Conservation (phyloP, 805 yeast species). For the Candida silvicultrix region DNA sequence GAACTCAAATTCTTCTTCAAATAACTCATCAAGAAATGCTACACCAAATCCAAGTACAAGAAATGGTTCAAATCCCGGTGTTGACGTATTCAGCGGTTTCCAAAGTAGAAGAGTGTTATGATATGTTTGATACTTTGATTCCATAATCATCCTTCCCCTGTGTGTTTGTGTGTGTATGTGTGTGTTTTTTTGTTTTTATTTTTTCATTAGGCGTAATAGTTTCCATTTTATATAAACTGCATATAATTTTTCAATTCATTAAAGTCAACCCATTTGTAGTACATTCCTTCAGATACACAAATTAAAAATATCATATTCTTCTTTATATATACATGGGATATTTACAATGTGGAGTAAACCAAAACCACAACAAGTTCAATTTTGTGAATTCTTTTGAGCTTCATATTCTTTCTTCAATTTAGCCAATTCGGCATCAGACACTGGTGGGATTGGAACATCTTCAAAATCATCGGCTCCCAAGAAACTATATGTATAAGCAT, state of each 20-base stretch:
- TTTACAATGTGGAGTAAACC: not conserved
- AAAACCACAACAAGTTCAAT: not conserved
- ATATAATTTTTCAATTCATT: not conserved
- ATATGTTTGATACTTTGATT: not conserved
- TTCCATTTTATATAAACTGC: not conserved
- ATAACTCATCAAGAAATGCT: not conserved
- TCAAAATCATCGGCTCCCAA: slow-evolving; percentile 75
- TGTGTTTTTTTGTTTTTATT: not conserved
- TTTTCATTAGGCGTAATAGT: not conserved
- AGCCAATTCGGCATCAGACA: slow-evolving; percentile 69
- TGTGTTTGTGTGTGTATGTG: no score
- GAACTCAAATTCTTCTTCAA: not conserved
- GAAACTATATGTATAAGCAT: slow-evolving; percentile 54
- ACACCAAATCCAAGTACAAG: not conserved
- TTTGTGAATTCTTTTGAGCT: slow-evolving; percentile 16
- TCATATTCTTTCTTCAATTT: slow-evolving; percentile 70
- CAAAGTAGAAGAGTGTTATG: slow-evolving; percentile 1
- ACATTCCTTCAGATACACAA: no score
- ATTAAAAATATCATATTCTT: not conserved
- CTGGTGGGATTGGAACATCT: slow-evolving; percentile 93
- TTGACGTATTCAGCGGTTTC: not conserved
- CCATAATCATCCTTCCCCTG: no score
- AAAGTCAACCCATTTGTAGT: no score
- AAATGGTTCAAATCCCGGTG: not conserved
- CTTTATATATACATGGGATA: not conserved